Percentiles rank a stretch among this genome's conserved stretches.
Conservation (phyloP, 1,139 yeast genomes). For the Hyphopichia fennica region DNA sequence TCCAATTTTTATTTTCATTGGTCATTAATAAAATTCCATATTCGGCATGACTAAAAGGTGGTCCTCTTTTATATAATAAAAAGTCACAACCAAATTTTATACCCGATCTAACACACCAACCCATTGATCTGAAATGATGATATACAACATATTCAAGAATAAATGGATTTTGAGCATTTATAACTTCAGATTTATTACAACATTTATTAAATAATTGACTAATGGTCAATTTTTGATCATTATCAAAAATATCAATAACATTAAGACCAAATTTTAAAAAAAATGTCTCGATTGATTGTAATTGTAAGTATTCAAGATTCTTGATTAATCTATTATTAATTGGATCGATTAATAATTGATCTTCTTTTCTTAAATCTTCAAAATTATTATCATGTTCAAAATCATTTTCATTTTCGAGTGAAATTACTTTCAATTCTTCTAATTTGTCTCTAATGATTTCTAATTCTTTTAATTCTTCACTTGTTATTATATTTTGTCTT, state of each 20-base stretch:
- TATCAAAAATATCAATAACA: slow-evolving; percentile 24
- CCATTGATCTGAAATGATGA: slow-evolving; percentile 82
- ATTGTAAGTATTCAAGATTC: slow-evolving; percentile 62
- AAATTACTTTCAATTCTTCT: slow-evolving; percentile 20
- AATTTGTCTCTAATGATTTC: slow-evolving; percentile 23
- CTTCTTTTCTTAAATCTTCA: slow-evolving; percentile 29
- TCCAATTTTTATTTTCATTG: slow-evolving; percentile 43
- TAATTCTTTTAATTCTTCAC: slow-evolving; percentile 26
- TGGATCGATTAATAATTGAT: slow-evolving; percentile 37
- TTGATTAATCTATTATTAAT: slow-evolving; percentile 19
- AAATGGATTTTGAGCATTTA: slow-evolving; percentile 37
- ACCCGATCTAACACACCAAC: slow-evolving; percentile 95
- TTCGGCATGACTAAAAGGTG: slow-evolving; percentile 94
- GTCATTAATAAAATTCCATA: slow-evolving; percentile 61
- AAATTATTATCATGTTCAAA: slow-evolving; percentile 8
- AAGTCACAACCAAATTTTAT: slow-evolving; percentile 87
- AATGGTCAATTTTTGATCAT: slow-evolving; percentile 11
- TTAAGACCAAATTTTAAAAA: slow-evolving; percentile 60
- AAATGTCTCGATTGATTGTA: slow-evolving; percentile 75
- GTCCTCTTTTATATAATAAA: slow-evolving; percentile 83
- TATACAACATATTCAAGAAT: slow-evolving; percentile 67
- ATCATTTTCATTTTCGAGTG: slow-evolving; percentile 8
- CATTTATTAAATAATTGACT: slow-evolving; percentile 28
- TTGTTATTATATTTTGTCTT: slow-evolving; percentile 22
- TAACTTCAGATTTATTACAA: slow-evolving; percentile 12